A percentile compares a stretch with the other conserved stretches of the same genome.
These are phyloP conservation scores for Excoecaria agallocha DNA, from an alignment of 345 rosid genomes.

Conservation along the genomic window DNA sequence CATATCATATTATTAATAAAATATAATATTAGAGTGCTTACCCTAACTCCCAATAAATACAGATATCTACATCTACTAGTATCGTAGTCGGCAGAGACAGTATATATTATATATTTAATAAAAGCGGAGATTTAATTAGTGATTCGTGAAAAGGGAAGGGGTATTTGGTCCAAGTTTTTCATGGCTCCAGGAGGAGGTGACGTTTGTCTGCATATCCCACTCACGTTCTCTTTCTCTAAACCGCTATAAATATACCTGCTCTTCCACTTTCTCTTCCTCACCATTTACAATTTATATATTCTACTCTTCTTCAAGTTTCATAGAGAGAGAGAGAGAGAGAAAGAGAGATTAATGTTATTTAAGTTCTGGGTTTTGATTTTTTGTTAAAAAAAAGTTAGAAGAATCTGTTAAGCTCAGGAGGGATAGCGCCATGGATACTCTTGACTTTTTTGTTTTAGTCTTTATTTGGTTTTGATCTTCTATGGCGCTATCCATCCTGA, in stretches of 20 bases:
- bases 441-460: not conserved
- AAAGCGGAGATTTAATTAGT: not conserved
- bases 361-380: no score
- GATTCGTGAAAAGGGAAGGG: not conserved
- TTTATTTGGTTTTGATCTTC: not conserved
- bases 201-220: slow-evolving; percentile 27
- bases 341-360: no score
- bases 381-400: slow-evolving; percentile 32
- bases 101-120: not conserved
- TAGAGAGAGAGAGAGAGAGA: no score
- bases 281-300: not conserved
- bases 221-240: slow-evolving; percentile 17
- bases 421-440: slow-evolving; percentile 61
- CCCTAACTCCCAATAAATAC: not conserved
- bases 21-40: not conserved
- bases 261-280: not conserved
- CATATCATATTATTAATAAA: not conserved
- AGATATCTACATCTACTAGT: not conserved
- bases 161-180: slow-evolving; percentile 23
- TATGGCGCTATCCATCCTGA: slow-evolving; percentile 81
- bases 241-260: slow-evolving; percentile 35
- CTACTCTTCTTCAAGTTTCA: no score
- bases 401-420: slow-evolving; percentile 83
- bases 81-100: slow-evolving; percentile 26
- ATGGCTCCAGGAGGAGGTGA: slow-evolving; percentile 26